A percentile compares a stretch with the other conserved stretches of the same genome.
Conservation (phyloP, 1,284 basidiomycete genomes). For the Ustilago loliicola region DNA sequence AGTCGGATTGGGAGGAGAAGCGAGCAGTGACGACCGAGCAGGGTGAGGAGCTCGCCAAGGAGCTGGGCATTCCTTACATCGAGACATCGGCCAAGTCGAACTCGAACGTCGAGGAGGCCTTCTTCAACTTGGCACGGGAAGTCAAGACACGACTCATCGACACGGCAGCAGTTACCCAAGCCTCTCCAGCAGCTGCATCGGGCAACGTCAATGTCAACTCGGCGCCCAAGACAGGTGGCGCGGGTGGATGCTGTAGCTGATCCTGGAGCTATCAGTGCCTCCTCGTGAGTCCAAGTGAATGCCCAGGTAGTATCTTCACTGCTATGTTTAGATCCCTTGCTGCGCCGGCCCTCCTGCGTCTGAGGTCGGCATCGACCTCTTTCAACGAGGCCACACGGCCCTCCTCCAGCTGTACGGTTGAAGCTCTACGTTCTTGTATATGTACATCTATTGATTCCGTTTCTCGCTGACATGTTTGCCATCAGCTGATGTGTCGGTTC, state of each 20-base stretch:
- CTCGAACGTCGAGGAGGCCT: slow-evolving; percentile 98
- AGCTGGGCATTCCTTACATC: slow-evolving; percentile 94
- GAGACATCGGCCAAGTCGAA: slow-evolving; percentile 98
- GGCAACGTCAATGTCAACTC: slow-evolving; percentile 56
- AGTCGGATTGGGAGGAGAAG: slow-evolving; percentile 99
- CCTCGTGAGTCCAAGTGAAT: not conserved
- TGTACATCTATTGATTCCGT: slow-evolving; percentile 7
- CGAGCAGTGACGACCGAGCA: slow-evolving; percentile 89
- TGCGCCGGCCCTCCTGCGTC: not conserved
- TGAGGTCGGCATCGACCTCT: not conserved
- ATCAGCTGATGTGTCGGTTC: not conserved
- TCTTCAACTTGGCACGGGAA: slow-evolving; percentile 89
- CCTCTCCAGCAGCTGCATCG: slow-evolving; percentile 37
- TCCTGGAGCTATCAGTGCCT: not conserved
- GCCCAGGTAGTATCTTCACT: not conserved
- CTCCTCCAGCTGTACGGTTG: not conserved
- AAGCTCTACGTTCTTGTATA: slow-evolving; percentile 7
- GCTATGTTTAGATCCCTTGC: not conserved
- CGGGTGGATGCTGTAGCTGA: slow-evolving; percentile 42
- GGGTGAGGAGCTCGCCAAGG: slow-evolving; percentile 79
- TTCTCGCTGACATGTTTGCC: not conserved
- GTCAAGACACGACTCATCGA: slow-evolving; percentile 93
- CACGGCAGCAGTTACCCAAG: slow-evolving; percentile 48
- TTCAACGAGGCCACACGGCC: not conserved
- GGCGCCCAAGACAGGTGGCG: slow-evolving; percentile 40